Evolutionary conservation across 129 eudicot species (phyloP).

Genomic region (Tagetes erecta): DNA sequence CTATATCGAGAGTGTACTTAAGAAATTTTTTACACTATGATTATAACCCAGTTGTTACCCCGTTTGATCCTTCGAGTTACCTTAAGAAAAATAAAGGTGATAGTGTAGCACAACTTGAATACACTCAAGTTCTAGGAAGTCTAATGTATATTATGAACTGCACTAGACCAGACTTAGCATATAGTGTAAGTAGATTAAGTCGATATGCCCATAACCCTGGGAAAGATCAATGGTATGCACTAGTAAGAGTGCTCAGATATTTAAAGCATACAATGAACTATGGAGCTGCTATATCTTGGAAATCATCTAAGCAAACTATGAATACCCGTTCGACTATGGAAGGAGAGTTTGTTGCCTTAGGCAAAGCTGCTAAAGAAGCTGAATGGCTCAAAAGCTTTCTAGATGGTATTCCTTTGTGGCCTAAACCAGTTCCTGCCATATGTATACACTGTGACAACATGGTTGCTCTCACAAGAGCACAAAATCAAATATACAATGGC

Average conservation of each 20-base stretch:
- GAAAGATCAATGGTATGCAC: too few species aligned
- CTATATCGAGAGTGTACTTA: neutral
- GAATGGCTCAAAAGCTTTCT: slow-evolving; percentile 1
- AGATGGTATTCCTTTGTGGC: slow-evolving; percentile 4
- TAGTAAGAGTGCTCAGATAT: too few species aligned
- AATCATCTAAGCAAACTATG: neutral
- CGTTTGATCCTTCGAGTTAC: neutral
- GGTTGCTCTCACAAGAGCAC: neutral
- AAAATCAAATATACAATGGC: too few species aligned
- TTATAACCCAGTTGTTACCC: too few species aligned
- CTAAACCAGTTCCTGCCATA: neutral
- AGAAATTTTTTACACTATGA: neutral
- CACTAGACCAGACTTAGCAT: too few species aligned
- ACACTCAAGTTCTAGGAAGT: neutral
- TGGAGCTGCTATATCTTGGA: neutral
- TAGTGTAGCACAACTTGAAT: neutral
- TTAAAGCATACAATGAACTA: too few species aligned
- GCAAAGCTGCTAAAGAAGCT: slow-evolving; percentile 4
- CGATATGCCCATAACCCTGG: too few species aligned
- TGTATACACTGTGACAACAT: neutral
- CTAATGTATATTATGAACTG: too few species aligned
- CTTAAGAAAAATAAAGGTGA: neutral
- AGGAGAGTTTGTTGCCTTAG: neutral
- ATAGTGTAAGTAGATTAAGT: too few species aligned
- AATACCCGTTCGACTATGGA: slow-evolving; percentile 4